Evolutionary conservation across 1,284 basidiomycete species (phyloP).

Genomic region (Chalciporus sp.): DNA sequence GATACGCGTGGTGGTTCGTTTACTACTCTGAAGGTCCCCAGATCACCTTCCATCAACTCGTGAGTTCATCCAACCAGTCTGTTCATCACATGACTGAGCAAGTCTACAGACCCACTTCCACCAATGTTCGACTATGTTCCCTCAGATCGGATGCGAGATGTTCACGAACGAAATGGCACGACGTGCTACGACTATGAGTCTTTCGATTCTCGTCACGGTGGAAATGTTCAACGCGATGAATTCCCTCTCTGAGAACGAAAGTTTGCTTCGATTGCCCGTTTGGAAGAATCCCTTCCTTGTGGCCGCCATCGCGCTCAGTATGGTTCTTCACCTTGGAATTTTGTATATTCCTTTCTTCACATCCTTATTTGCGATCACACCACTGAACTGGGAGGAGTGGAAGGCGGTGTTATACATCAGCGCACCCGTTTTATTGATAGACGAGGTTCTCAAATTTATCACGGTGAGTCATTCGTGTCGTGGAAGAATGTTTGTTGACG

Average conservation of each 20-base stretch:
- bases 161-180: conserved; percentile 85
- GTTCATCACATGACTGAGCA: conserved; percentile 13
- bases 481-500: conserved; percentile 3
- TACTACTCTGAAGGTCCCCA: conserved; percentile 89
- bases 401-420: conserved; percentile 91
- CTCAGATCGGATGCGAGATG: conserved; percentile 91
- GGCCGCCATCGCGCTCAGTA: conserved; percentile 84
- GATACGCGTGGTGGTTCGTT: conserved; percentile 99
- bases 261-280: conserved; percentile 82
- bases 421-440: conserved; percentile 86
- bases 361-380: conserved; percentile 88
- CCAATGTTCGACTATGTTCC: conserved; percentile 80
- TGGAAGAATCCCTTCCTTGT: conserved; percentile 96
- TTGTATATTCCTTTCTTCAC: conserved; percentile 95
- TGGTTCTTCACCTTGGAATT: conserved; percentile 92
- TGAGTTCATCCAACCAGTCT: conserved; percentile 44
- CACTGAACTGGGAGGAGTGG: conserved; percentile 93
- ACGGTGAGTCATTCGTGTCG: conserved; percentile 51
- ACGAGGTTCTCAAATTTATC: conserved; percentile 89
- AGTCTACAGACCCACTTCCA: conserved; percentile 86
- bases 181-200: conserved; percentile 92
- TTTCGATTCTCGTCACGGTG: conserved; percentile 91
- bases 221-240: conserved; percentile 99
- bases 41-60: conserved; percentile 91
- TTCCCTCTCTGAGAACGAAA: conserved; percentile 98